These are phyloP conservation scores for Gigaspora rosea DNA, from an alignment of 192 early-diverging fungal species.

Conservation along the genomic window DNA sequence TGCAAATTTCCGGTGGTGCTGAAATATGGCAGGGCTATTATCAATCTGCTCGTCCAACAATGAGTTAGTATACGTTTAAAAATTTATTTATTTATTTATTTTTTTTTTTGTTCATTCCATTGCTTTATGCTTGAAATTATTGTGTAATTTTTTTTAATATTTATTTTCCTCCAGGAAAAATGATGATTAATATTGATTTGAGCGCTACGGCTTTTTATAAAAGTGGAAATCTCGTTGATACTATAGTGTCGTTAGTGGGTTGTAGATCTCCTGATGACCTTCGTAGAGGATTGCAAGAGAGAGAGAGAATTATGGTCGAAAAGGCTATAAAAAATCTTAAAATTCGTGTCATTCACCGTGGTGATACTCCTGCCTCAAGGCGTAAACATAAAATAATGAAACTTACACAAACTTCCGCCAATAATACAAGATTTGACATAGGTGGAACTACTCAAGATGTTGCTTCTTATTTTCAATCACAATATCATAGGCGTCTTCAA, in stretches of 20 bases:
- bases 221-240: conserved; percentile 66
- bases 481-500: conserved; percentile 67
- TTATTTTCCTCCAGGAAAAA: conserved; percentile 36
- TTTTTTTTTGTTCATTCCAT: neutral
- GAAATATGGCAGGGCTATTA: conserved; percentile 94
- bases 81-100: neutral
- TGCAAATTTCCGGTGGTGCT: conserved; percentile 62
- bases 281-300: conserved; percentile 45
- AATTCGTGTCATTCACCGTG: conserved; percentile 60
- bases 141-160: neutral
- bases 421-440: conserved; percentile 69
- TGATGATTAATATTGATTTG: conserved; percentile 74
- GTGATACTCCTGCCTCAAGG: conserved; percentile 44
- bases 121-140: neutral
- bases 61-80: neutral
- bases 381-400: conserved; percentile 72
- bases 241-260: conserved; percentile 66
- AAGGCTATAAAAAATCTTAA: conserved; percentile 53
- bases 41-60: conserved; percentile 73
- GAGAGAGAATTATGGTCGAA: conserved; percentile 48
- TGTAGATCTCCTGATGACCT: conserved; percentile 48
- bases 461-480: conserved; percentile 73
- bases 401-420: conserved; percentile 66
- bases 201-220: conserved; percentile 68
- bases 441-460: conserved; percentile 63